Conservation (phyloP, 169 alveolate genomes). For the Cryptosporidium viatorum region DNA sequence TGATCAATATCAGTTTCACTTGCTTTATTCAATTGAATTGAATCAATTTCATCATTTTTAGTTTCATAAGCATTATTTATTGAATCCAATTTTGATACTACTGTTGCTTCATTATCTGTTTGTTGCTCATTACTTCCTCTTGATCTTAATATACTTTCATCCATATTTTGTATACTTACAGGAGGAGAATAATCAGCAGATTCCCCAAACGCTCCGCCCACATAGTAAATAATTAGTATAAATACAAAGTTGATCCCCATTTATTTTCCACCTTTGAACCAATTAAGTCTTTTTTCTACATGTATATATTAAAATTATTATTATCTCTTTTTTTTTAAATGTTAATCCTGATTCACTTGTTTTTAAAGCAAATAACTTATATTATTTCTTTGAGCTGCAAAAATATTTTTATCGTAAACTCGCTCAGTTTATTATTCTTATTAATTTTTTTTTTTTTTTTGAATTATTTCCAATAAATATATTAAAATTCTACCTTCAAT, state of each 20-base stretch:
- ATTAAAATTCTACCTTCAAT: neutral
- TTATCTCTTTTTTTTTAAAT: too few species aligned
- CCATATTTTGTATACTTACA: slow-evolving; percentile 17
- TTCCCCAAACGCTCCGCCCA: slow-evolving; percentile 10
- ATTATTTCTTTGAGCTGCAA: neutral
- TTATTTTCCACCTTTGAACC: neutral
- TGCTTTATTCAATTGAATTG: neutral
- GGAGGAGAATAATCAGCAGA: neutral
- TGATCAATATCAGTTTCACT: neutral
- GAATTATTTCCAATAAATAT: too few species aligned
- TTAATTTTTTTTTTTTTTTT: too few species aligned
- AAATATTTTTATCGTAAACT: neutral
- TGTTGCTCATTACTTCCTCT: slow-evolving; percentile 9
- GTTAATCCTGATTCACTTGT: neutral
- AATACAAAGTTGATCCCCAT: neutral
- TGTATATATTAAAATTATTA: neutral
- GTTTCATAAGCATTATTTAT: neutral
- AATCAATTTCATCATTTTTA: neutral
- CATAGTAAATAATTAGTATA: neutral
- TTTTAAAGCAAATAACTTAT: too few species aligned
- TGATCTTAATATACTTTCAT: slow-evolving; percentile 21
- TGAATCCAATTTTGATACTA: neutral
- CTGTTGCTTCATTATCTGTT: neutral
- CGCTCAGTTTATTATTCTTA: too few species aligned
- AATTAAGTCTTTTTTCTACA: neutral